A percentile compares a stretch with the other conserved stretches of the same genome.
These are phyloP conservation scores for Chlamydomonas sp. DNA, from an alignment of 139 green algal genomes.

Conservation along the genomic window DNA sequence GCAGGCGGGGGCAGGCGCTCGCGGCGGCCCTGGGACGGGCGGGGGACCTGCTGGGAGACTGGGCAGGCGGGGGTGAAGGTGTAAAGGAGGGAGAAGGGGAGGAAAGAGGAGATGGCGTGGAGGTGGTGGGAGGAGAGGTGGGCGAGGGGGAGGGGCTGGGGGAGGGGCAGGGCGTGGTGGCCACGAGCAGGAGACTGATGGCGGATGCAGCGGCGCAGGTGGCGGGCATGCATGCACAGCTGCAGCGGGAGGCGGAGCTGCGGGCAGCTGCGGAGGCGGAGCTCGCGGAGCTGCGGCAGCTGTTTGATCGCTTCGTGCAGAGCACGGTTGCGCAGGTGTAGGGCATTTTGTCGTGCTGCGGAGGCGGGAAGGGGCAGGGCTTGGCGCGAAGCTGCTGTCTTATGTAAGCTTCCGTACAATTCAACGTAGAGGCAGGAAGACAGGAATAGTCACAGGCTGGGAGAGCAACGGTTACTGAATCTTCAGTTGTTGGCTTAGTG, in stretches of 20 bases:
- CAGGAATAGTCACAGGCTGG: too few relatives aligned
- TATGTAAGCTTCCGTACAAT: not conserved
- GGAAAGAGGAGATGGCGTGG: too few relatives aligned
- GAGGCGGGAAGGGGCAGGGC: not conserved
- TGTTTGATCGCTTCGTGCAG: constrained; percentile 21
- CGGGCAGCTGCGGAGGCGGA: constrained; percentile 4
- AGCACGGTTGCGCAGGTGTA: constrained; percentile 27
- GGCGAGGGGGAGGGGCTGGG: too few relatives aligned
- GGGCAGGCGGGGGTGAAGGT: not conserved
- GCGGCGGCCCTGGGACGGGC: not conserved
- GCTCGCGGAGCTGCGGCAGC: not conserved
- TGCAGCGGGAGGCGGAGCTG: not conserved
- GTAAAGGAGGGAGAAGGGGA: too few relatives aligned
- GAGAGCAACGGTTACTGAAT: too few relatives aligned
- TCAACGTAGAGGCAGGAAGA: too few relatives aligned
- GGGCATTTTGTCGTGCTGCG: not conserved
- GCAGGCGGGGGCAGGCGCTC: not conserved
- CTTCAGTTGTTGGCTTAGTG: too few relatives aligned
- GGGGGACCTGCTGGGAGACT: not conserved
- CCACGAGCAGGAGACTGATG: not conserved
- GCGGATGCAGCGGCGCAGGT: constrained; percentile 9
- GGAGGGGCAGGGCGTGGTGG: not conserved
- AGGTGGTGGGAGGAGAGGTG: too few relatives aligned
- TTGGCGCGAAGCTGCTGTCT: not conserved
- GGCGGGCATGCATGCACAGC: not conserved